Base-by-base conservation (phyloP, 2,329 filamentous ascomycete genomes). In the Diplodia intermedia region DNA sequence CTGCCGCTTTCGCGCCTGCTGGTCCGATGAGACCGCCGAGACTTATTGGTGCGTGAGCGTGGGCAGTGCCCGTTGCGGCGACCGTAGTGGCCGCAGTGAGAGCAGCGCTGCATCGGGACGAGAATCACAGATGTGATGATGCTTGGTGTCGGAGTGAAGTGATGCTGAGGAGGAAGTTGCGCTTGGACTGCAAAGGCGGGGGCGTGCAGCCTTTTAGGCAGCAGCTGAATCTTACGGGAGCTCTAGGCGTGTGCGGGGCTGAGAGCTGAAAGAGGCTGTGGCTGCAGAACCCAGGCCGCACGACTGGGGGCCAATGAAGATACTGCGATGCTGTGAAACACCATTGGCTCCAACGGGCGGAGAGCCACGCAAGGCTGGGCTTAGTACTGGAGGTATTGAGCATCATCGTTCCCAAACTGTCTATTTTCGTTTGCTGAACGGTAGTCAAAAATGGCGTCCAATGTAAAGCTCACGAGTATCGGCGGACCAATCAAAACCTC, bases 1-100 rank as follows among this genome's bases (percentile, higher is more conserved):
- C 40, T 47, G n/a, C n/a, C 12, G 5, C 3, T n/a, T 0, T 9
- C 1, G 6, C 8, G 9, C 3, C 20, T 29, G 52, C 11, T 0
- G 23, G 52, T n/a, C 0, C 23, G 15, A 9, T 4, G 52, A 20
- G 14, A 11, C 52, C 2, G 40, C 9, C 29, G 26, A 0, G 14
- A 0, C 1, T 3, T 15, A 3, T 38, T 23, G 7, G 4, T 11
- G 33, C 9, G 9, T 36, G 33, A 6, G 2, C 33, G 33, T 15
- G 1, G 33, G 14, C 55, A 60, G 5, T 60, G 36, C 3, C 7
- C 40, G 26, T n/a, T 60, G 1, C 31, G 20, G 20, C 12, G 36
- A 3, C 38, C 23, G 3, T 47, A 29, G 0, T 60, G 55, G n/a
- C 55, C 55, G 14, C 55, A 60, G 40, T 60, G 55, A 2, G n/a